Evolutionary conservation across 75 land plant species (phyloP), one percentile per base, ranked within the genome.

Genomic region (Pinus taeda): DNA sequence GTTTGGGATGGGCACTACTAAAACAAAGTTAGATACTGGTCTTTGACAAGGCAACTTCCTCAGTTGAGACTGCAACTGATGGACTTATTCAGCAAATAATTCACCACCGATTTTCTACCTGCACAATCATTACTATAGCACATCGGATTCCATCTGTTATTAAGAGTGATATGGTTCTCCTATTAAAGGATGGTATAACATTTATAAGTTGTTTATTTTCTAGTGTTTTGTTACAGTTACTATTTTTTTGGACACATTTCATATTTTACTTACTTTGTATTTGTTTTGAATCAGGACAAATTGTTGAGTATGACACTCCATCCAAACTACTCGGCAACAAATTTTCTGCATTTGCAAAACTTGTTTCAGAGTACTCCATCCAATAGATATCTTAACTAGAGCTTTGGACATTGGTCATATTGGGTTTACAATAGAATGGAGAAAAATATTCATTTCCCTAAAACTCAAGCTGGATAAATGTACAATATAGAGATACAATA

Each of bases 261-360:
- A 7, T 45, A 7, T 45, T 45, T 45, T 9, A 7, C 1, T 7
- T 45, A 9, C 9, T 45, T 7, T 45, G 53, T 9, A 0, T 45
- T 45, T 45, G 53, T 45, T 9, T 45, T 45, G 53, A 45, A 45
- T 45, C 81, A 90, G 93, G 93, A 12, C 77, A 86, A n/a, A 70
- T 88, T 57, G 85, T 66, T 33, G 93, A 91, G 55, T 77, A 79
- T 67, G 93, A 91, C 76, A 45, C 83, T 61, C 93, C 93, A 12
- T 30, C 79, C 30, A 83, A 74, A 60, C 67, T 91, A 61, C 73
- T 88, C 5, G 85, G 84, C 45, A 62, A 88, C 60, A 82, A 80
- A 57, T 79, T 86, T 22, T 85, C 92, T 6, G 57, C 74, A 3
- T 90, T 90, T 73, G 78, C 88, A 57, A 80, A 83, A n/a, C 92